Conservation (phyloP, 2,329 filamentous ascomycete species). For the Chrysosporium queenslandicum region DNA sequence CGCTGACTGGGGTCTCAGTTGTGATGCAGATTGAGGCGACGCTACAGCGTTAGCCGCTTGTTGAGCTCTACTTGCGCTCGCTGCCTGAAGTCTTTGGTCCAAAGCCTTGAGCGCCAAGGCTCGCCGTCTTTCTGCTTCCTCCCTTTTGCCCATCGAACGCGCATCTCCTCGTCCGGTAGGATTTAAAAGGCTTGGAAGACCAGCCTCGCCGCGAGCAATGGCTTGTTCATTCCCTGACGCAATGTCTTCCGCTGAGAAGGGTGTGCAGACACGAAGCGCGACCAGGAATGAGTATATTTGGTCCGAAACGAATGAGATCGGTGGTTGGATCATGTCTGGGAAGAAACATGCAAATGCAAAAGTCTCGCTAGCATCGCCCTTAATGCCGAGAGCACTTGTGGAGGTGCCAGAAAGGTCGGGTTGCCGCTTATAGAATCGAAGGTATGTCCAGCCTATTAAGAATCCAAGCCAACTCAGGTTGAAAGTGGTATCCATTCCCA, state of each 20-base stretch:
- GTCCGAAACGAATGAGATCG: conserved; percentile 63
- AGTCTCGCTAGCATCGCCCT: conserved; percentile 88
- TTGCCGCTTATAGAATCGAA: conserved; percentile 77
- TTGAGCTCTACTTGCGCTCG: conserved; percentile 48
- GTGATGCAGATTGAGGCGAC: conserved; percentile 40
- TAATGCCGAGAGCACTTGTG: conserved; percentile 50
- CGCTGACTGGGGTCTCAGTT: conserved; percentile 41
- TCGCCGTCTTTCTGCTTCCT: conserved; percentile 82
- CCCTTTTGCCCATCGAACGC: conserved; percentile 57
- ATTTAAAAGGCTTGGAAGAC: conserved; percentile 50
- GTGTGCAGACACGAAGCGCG: conserved; percentile 65
- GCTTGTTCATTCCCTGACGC: conserved; percentile 64
- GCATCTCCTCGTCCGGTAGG: conserved; percentile 35
- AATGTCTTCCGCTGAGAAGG: conserved; percentile 73
- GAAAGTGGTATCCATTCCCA: conserved; percentile 65
- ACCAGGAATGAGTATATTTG: conserved; percentile 66
- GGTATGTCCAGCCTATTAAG: conserved; percentile 83
- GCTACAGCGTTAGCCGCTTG: conserved; percentile 26
- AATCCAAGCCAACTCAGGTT: conserved; percentile 74
- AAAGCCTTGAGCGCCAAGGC: conserved; percentile 83
- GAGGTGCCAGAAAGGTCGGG: conserved; percentile 47
- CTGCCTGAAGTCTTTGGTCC: conserved; percentile 84
- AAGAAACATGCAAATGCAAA: conserved; percentile 97
- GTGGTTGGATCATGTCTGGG: conserved; percentile 69
- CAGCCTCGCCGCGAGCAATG: conserved; percentile 52